A percentile compares a stretch with the other conserved stretches of the same genome.
These are phyloP conservation scores for Oenanthe javanica DNA, from an alignment of 140 eudicot species.

Conservation along the genomic window DNA sequence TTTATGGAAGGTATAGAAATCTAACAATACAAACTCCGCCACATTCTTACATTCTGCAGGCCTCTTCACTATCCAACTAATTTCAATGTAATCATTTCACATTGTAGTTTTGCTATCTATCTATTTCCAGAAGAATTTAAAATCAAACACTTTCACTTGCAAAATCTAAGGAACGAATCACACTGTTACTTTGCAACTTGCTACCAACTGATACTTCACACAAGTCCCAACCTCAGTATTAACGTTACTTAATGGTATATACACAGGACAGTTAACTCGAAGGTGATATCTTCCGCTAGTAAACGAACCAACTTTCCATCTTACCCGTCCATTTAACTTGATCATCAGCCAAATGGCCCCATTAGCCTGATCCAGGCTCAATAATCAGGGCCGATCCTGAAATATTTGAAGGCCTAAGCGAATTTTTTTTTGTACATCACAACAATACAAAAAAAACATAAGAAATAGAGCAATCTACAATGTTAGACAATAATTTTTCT, in stretches of 20 bases:
- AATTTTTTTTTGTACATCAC: no score
- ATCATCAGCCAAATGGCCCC: constrained; percentile 44
- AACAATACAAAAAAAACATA: no score
- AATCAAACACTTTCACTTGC: not conserved
- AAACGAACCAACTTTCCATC: constrained; percentile 59
- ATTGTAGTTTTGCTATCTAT: not conserved
- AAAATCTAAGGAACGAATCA: constrained; percentile 13
- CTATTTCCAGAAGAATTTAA: not conserved
- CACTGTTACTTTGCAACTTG: constrained; percentile 54
- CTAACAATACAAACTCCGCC: not conserved
- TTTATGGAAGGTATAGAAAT: not conserved
- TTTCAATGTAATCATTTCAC: not conserved
- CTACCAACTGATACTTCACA: constrained; percentile 53
- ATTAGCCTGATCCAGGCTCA: constrained; percentile 34
- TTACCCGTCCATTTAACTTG: constrained; percentile 63
- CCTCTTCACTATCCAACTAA: not conserved
- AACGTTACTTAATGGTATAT: constrained; percentile 47
- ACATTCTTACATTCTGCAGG: not conserved
- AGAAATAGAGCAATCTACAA: no score
- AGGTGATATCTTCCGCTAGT: constrained; percentile 48
- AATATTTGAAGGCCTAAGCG: no score
- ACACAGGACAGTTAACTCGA: constrained; percentile 61
- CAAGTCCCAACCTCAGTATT: constrained; percentile 34
- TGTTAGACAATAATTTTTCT: no score
- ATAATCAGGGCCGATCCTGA: no score